phyloP scores from a whole-genome alignment of 768 basidiomycete genomes.

The Ramaria sp. region DNA sequence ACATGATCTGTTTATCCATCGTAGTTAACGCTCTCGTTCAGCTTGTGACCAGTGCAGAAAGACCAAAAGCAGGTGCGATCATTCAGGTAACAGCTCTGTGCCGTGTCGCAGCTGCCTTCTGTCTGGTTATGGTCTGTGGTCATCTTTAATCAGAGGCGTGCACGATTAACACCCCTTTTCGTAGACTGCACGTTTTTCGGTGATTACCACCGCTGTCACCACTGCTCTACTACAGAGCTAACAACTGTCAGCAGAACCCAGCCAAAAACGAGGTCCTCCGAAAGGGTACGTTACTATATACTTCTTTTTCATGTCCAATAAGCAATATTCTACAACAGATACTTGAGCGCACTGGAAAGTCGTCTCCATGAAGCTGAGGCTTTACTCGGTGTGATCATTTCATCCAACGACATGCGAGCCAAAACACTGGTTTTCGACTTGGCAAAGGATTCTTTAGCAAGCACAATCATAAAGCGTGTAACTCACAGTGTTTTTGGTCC shows the following conservation, averaged over 20 bases:
- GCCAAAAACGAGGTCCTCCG: constrained; percentile 13
- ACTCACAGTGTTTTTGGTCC: constrained; percentile 16
- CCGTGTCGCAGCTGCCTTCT: constrained; percentile 15
- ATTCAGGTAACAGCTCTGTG: constrained; percentile 8
- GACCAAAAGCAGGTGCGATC: constrained; percentile 18
- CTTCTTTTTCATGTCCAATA: neutral
- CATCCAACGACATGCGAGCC: constrained; percentile 23
- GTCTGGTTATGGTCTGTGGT: constrained; percentile 7
- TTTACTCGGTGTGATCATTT: constrained; percentile 22
- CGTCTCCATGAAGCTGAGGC: constrained; percentile 27
- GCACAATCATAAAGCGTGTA: constrained; percentile 19
- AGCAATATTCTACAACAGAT: neutral
- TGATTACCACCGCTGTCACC: neutral
- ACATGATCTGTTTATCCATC: neutral
- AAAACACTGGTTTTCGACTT: constrained; percentile 19
- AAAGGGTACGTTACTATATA: constrained; percentile 21
- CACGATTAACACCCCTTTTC: neutral
- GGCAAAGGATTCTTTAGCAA: constrained; percentile 18
- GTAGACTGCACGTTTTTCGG: neutral
- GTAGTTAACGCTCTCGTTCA: neutral
- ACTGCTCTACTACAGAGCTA: neutral
- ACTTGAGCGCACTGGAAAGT: constrained; percentile 23
- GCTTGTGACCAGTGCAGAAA: constrained; percentile 19
- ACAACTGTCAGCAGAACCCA: neutral
- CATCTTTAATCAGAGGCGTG: neutral